Base-by-base conservation (phyloP, 2,329 filamentous ascomycete genomes). In the Aspergillus quadricinctus region DNA sequence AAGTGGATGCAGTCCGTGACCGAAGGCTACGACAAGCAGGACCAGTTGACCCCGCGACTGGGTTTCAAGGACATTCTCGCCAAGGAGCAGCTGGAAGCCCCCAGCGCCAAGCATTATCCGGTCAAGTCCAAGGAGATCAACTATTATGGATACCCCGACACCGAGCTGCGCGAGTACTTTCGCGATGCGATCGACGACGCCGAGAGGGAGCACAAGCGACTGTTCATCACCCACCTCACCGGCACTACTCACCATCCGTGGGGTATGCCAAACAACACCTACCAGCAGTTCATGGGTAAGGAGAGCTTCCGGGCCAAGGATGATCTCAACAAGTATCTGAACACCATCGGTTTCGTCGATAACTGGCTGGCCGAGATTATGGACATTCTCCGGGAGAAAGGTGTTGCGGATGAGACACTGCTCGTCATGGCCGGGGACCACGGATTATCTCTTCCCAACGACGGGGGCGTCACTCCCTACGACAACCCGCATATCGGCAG, bases 401-500 rank as follows among this genome's bases (percentile, higher is more conserved):
- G 63, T 1, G 59, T 73, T 9, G 64, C 63, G 10, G 59, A 72
- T 48, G 69, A 73, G 56, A 73, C 70, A 7, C 58, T 73, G 17
- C 45, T 73, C 8, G 62, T 69, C 35, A 69, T 72, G 65, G 65
- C 68, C 4, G 70, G 70, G 25, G 70, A 73, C 48, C 70, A 73
- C 54, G 69, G 69, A 21, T 57, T 72, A 9, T 73, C 70, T 2
- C 66, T 72, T 8, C 70, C 70, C n/a, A 71, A 72, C 43, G 66
- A 73, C 52, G 67, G 69, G 10, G 69, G 69, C 8, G 60, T 71
- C 35, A 69, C 70, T 11, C 64, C 70, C 14, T 69, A 72, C 51
- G 66, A 69, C 55, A 69, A 71, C 53, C 68, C 69, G 1, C 69
- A 72, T 51, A 58, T 69, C 29, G 66, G 64, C 45, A 71, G 63